Evolutionary conservation across 1,284 basidiomycete genomes (phyloP).

Genomic region (Meira miltonrushii): DNA sequence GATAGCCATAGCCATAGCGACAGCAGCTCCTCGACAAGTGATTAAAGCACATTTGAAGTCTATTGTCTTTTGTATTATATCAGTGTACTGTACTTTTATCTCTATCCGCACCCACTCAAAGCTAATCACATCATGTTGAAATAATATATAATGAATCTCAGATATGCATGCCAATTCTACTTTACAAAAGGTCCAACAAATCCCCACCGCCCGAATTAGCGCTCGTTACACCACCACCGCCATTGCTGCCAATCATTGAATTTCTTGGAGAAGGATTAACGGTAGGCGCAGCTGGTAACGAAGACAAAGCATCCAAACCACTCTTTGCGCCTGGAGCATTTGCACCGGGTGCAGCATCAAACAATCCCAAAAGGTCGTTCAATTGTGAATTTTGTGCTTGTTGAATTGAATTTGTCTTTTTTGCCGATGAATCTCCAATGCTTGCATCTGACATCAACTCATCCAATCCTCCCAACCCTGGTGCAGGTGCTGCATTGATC

Average conservation of each 20-base stretch:
- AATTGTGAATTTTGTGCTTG: conserved; percentile 19
- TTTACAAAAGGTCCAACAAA: conserved; percentile 13
- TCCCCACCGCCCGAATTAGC: not conserved
- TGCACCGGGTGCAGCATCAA: conserved; percentile 37
- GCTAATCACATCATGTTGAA: no score
- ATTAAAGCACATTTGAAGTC: no score
- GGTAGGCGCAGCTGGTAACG: conserved; percentile 16
- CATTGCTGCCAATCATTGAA: conserved; percentile 1
- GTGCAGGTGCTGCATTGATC: not conserved
- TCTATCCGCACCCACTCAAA: no score
- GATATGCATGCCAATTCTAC: no score
- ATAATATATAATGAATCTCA: no score
- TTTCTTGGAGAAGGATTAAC: not conserved
- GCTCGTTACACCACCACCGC: conserved; percentile 2
- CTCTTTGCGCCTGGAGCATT: conserved; percentile 32
- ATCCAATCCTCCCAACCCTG: conserved; percentile 33
- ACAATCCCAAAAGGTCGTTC: conserved; percentile 42
- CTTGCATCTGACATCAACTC: conserved; percentile 29
- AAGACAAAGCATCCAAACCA: conserved; percentile 31
- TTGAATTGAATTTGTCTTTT: conserved; percentile 1
- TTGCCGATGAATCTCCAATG: not conserved
- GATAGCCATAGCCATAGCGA: not conserved
- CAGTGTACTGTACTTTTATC: no score
- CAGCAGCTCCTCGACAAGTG: not conserved
- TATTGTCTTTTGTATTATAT: no score